Base-by-base conservation (phyloP, 1,284 basidiomycete species). In the Filobasidium uniguttulatum region DNA sequence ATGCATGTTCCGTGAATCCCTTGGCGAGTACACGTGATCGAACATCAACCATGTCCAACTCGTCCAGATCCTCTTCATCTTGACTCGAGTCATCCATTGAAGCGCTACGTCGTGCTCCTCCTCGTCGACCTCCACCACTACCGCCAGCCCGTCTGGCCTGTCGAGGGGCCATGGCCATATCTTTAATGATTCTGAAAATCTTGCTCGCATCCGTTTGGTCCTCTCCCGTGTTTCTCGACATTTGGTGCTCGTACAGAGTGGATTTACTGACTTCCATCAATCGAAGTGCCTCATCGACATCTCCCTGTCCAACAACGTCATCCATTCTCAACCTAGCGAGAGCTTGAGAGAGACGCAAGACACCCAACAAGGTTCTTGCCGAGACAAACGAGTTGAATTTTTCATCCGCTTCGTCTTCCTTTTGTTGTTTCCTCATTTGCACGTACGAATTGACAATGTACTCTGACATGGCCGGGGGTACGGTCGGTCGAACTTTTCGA, bases 401-500 rank as follows among this genome's bases (percentile, higher is more conserved):
- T 64, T 89, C 86, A 57, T 85, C 80, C 54, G 82, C 77, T 57
- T 89, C 84, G 59, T 94, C 88, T 57, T 91, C 85, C 67, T 94
- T 90, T 52, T 85, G 85, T 57, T 83, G 77, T 65, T 90, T 89
- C 52, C 94, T 85, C 54, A 99, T 77, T 51, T 87, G 83, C 41
- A 98, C 94, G 62, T 98, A 98, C 0, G 88, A 85, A 56, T 88
- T 85, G 23, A 98, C 91, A 46, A 98, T 80, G 68, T 97, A 96
- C 64, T 80, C 84, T 4, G 89, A 93, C 47, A 98, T 88, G 40
- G 78, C 75, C 12, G 77, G 77, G 5, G 88, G 85, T 3, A 99
- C 89, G 15, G 79, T 79, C 0, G 94, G 94, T 22, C 93, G 81
- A 56, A 81, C 80, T 62, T 82, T 79, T 25, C 94, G 82, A n/a